A percentile compares a stretch with the other conserved stretches of the same genome.
These are phyloP conservation scores for Dioscorea cayenensis DNA, from an alignment of 116 monocot species.

Conservation along the genomic window DNA sequence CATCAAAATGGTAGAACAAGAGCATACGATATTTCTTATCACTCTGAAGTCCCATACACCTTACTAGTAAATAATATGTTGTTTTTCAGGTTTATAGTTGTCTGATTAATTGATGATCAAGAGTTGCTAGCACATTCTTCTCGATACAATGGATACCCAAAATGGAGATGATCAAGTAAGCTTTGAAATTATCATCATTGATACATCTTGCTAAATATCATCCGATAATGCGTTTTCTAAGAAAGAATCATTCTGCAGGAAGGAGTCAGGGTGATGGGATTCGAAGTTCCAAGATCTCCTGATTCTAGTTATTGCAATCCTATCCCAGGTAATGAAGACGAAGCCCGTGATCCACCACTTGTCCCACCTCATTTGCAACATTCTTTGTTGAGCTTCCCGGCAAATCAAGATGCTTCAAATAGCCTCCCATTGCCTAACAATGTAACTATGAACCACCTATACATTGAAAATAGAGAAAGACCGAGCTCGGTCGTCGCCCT, in stretches of 20 bases:
- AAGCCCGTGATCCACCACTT: constrained; percentile 48
- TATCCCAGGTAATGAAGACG: constrained; percentile 42
- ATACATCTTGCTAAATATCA: too few relatives aligned
- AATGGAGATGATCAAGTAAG: constrained; percentile 27
- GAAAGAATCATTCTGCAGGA: constrained; percentile 27
- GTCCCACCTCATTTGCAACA: constrained; percentile 67
- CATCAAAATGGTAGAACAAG: too few relatives aligned
- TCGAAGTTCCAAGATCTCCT: constrained; percentile 66
- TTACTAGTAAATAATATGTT: too few relatives aligned
- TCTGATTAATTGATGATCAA: background rate
- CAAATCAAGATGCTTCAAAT: constrained; percentile 21
- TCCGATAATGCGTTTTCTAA: background rate
- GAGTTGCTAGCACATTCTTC: background rate
- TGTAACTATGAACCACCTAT: constrained; percentile 65
- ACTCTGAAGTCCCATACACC: too few relatives aligned
- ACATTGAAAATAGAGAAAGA: constrained; percentile 58
- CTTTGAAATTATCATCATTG: too few relatives aligned
- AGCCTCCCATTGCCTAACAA: constrained; percentile 49
- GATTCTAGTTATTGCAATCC: constrained; percentile 58
- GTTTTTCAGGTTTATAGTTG: background rate
- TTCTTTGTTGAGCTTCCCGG: constrained; percentile 30
- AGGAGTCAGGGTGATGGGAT: constrained; percentile 38
- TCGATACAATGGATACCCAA: constrained; percentile 15
- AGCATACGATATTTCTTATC: too few relatives aligned
- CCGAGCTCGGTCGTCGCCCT: constrained; percentile 58